A percentile compares a stretch with the other conserved stretches of the same genome.
Conservation (phyloP, 176 grass and related monocot genomes). For the Aegilops speltoides region DNA sequence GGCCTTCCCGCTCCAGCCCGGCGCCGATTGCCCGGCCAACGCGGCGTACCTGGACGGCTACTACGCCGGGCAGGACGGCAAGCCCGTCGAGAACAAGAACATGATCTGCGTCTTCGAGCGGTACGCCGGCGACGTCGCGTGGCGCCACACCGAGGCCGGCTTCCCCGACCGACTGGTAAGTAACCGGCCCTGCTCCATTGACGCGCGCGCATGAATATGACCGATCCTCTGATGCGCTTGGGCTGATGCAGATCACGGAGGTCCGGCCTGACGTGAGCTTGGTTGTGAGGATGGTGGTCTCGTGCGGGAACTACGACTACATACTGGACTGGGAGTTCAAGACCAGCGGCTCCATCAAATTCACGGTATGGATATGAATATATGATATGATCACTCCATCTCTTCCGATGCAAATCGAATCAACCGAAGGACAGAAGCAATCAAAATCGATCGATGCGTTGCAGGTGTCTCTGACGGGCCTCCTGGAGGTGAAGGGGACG, state of each 20-base stretch:
- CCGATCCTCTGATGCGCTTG: not conserved
- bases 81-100: conserved; percentile 37
- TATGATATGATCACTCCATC: not conserved
- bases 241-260: conserved; percentile 59
- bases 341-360: conserved; percentile 62
- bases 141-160: conserved; percentile 77
- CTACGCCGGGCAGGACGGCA: conserved; percentile 53
- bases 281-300: conserved; percentile 75
- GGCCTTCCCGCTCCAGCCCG: conserved; percentile 47
- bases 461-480: conserved; percentile 63
- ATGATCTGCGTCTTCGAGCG: conserved; percentile 83
- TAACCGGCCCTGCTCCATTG: not conserved
- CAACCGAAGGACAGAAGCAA: not conserved
- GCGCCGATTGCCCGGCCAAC: conserved; percentile 59
- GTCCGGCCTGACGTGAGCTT: conserved; percentile 71
- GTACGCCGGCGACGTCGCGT: conserved; percentile 59
- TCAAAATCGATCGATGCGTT: no score
- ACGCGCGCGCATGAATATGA: not conserved
- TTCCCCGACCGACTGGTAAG: conserved; percentile 49
- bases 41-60: conserved; percentile 60
- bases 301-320: conserved; percentile 81
- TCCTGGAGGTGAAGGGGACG: conserved; percentile 63
- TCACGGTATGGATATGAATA: conserved; percentile 37
- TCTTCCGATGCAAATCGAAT: not conserved
- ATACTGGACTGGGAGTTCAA: conserved; percentile 93